Percentiles rank a stretch among this genome's conserved stretches.
Evolutionary conservation across 345 rosid genomes (phyloP).

Genomic region (Pugionium dolabratum): DNA sequence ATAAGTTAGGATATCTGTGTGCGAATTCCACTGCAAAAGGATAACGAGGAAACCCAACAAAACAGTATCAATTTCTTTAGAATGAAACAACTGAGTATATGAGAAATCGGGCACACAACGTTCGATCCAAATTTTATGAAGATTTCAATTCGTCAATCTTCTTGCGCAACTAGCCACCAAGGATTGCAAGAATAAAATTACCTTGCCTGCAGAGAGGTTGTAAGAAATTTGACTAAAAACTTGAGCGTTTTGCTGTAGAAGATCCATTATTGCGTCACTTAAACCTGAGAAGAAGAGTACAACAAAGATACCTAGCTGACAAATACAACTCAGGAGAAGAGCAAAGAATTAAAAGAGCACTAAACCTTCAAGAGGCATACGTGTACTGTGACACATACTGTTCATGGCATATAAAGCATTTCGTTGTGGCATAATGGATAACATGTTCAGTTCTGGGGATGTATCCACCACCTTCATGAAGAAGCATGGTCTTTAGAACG

Average conservation of each 20-base stretch:
- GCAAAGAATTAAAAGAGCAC: constrained; percentile 37
- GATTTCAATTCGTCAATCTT: constrained; percentile 36
- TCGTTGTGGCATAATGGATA: constrained; percentile 56
- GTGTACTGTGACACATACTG: constrained; percentile 48
- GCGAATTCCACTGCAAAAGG: constrained; percentile 34
- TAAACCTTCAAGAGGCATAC: constrained; percentile 61
- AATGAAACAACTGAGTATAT: constrained; percentile 30
- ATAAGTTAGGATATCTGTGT: constrained; percentile 23
- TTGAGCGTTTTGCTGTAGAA: constrained; percentile 73
- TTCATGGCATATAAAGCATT: constrained; percentile 54
- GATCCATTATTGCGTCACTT: constrained; percentile 59
- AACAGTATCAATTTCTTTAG: constrained; percentile 7
- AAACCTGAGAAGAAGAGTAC: constrained; percentile 53
- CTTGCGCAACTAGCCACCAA: constrained; percentile 16
- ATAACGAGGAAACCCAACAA: constrained; percentile 12
- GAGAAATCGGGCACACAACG: constrained; percentile 32
- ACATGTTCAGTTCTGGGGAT: constrained; percentile 56
- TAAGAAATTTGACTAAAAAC: constrained; percentile 66
- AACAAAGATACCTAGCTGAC: constrained; percentile 24
- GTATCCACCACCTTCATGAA: constrained; percentile 73
- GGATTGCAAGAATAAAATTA: constrained; percentile 35
- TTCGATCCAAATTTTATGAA: constrained; percentile 37
- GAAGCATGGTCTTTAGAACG: constrained; percentile 38
- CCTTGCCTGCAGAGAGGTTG: constrained; percentile 76
- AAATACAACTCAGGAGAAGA: constrained; percentile 21